Percentiles rank a stretch among this genome's conserved stretches.
Evolutionary conservation across 768 basidiomycete species (phyloP).

Genomic region (Strobilomyces confusus): DNA sequence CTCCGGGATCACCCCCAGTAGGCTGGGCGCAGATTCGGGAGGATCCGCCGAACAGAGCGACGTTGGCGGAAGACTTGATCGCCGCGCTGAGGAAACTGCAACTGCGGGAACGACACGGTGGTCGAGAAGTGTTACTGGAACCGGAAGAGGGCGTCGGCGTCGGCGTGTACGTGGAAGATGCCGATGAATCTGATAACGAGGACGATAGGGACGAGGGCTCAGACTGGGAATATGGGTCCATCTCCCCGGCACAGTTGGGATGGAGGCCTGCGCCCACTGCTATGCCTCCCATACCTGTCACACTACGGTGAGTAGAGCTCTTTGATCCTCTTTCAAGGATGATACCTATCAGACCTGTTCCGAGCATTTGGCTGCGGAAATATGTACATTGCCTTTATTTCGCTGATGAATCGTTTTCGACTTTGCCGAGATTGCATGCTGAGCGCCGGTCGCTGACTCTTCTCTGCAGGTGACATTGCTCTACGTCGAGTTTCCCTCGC

Average conservation of each 20-base stretch:
- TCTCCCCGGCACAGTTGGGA: conserved; percentile 43
- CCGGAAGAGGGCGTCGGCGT: conserved; percentile 70
- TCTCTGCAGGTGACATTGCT: conserved; percentile 7
- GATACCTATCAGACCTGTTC: conserved; percentile 80
- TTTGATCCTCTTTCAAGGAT: conserved; percentile 38
- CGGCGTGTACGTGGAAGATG: conserved; percentile 76
- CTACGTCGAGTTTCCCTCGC: neutral
- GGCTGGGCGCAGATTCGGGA: conserved; percentile 94
- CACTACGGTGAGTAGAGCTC: conserved; percentile 23
- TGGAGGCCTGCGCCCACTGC: conserved; percentile 54
- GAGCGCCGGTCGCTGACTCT: conserved; percentile 6
- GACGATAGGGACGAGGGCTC: conserved; percentile 24
- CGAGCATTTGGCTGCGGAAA: conserved; percentile 56
- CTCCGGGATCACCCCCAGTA: conserved; percentile 88
- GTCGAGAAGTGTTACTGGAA: conserved; percentile 59
- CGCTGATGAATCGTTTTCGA: conserved; percentile 18
- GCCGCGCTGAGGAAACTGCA: conserved; percentile 71
- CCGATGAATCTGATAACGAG: conserved; percentile 39
- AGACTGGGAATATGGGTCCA: conserved; percentile 60
- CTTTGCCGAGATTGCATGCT: conserved; percentile 2
- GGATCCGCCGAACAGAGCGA: conserved; percentile 80
- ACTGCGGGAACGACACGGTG: conserved; percentile 38
- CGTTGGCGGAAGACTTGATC: conserved; percentile 87
- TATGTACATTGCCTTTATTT: conserved; percentile 60
- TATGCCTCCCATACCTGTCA: conserved; percentile 47